Base-by-base conservation (phyloP, 768 basidiomycete species). In the Suillus clintonianus region DNA sequence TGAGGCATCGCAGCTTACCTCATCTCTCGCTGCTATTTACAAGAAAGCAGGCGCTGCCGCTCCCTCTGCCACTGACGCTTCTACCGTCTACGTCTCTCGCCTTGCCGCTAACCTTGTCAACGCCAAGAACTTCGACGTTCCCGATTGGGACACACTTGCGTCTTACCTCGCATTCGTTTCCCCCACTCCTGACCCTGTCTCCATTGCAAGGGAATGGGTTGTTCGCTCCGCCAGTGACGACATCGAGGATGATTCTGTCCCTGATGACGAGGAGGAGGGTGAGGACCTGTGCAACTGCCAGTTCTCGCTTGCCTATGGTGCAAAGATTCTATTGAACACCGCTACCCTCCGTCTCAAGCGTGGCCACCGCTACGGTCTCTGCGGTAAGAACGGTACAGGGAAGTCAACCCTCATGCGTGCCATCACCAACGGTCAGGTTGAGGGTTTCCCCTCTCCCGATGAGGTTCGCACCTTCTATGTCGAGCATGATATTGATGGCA, bases 241-340 rank as follows among this genome's bases (percentile, higher is more conserved):
- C 62, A 82, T 81, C 42, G 91, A 88, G 3, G 90, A 90, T 1
- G 85, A 78, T 0, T 87, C 86, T 19, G 89, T 82, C 58, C 78
- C 76, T 51, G 95, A 95, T 17, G 96, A 98, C 69, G 96, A 97
- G 75, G 96, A 98, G 78, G 95, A 96, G 80, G 96, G 96, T 70
- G 97, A 99, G 81, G 96, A 97, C 74, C 86, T 99, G 70, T 97
- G 95, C 85, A 95, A 97, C 85, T 97, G 95, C 85, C 94, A 97
- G 76, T 98, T 98, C 88, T 97, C 96, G 61, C 87, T 98, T 60
- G 96, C 96, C 59, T 98, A 98, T 77, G 96, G 96, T 90, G 96
- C 96, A 74, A 97, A 97, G 85, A 97, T 98, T 72, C 79, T 98
- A 75, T 89, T 98, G 75, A 97, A 98, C 83, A 97, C 95, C 47